Base-by-base conservation (phyloP, 2,329 filamentous ascomycete species). In the Aspergillus hortae region DNA sequence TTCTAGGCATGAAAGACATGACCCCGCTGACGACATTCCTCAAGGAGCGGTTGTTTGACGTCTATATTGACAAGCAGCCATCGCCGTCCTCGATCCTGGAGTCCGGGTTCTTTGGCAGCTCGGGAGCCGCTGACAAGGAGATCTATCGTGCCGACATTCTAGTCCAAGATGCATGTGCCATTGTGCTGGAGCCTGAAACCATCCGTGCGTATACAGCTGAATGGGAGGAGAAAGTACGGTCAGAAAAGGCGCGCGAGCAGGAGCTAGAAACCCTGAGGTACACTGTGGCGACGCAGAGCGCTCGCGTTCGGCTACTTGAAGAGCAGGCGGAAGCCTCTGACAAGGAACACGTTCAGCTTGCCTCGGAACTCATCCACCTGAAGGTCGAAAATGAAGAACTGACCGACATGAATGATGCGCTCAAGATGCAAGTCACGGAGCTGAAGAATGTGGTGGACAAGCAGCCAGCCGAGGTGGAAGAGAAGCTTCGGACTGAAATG, bases 101-200 rank as follows among this genome's bases (percentile, higher is more conserved):
- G 70, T 95, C 91, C 41, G 94, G 94, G 12, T 99, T 99, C 78
- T 99, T 99, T 66, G 94, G 94, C 54, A 92, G 88, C 68, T 92
- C 90, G 21, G 91, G 89, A 32, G 86, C 85, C 59, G 82, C 90
- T 11, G 94, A 99, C 67, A 96, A 96, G 72, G 94, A 96, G 67
- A 84, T 99, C 6, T 99, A 99, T 69, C 86, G 92, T 46, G 94
- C 94, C 14, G 94, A 99, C 68, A 85, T 94, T 62, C 84, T 99
- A 55, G 90, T 99, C 12, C 88, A 89, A 54, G 94, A 99, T 71
- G 94, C 94, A 0, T 96, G 92, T 66, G 87, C 89, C 32, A 81
- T 97, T 47, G 88, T 90, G 64, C 85, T 99, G 38, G 90, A 90
- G 0, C 85, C 89, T 0, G 89, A 95, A 64, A 84, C 88, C 64